Evolutionary conservation across 345 rosid species (phyloP).

Genomic region (Hypericum perforatum): DNA sequence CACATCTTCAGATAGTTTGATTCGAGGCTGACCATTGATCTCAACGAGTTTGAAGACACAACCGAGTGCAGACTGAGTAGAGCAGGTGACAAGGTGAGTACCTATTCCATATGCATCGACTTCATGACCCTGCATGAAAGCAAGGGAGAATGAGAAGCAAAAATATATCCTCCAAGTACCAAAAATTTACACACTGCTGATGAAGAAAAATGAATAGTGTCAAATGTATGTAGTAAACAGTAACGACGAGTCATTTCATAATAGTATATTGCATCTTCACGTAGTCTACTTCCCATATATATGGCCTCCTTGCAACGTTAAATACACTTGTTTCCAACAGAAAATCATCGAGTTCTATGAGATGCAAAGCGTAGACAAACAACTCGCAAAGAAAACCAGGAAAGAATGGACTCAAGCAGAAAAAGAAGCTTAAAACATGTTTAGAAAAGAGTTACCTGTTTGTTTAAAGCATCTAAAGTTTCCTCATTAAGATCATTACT

Average conservation of each 20-base stretch:
- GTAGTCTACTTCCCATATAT: too few species aligned
- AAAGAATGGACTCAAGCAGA: not conserved
- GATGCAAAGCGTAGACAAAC: too few species aligned
- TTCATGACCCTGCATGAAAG: constrained; percentile 65
- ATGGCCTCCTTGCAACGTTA: too few species aligned
- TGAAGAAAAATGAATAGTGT: too few species aligned
- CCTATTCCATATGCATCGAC: constrained; percentile 90
- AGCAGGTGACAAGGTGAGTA: constrained; percentile 89
- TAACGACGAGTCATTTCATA: too few species aligned
- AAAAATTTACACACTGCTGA: too few species aligned
- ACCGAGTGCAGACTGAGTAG: constrained; percentile 88
- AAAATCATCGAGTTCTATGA: too few species aligned
- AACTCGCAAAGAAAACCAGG: too few species aligned
- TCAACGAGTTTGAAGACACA: constrained; percentile 98
- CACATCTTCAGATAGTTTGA: constrained; percentile 98
- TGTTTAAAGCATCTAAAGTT: constrained; percentile 88
- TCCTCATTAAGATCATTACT: constrained; percentile 97
- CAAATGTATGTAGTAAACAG: too few species aligned
- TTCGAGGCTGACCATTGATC: constrained; percentile 81
- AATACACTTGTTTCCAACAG: too few species aligned
- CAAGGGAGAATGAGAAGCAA: not conserved
- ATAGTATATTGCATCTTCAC: too few species aligned
- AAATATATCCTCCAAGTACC: not conserved
- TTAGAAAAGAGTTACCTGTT: constrained; percentile 47
- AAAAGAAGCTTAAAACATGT: not conserved